These are phyloP conservation scores for Quercus alba DNA, from an alignment of 306 rosid genomes.

Conservation along the genomic window DNA sequence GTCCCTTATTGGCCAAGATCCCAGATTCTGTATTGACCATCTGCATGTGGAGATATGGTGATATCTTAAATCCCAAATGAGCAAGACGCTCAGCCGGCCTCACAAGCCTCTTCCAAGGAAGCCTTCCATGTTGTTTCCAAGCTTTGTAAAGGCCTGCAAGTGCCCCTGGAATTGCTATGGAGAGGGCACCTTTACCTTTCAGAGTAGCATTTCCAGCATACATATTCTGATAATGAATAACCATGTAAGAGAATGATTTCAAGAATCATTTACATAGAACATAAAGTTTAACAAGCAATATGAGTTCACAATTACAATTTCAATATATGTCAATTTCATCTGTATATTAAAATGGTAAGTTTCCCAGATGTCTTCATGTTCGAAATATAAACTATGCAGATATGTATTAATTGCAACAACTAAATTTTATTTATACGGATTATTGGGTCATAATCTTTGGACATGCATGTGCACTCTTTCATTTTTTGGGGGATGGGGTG, in stretches of 20 bases:
- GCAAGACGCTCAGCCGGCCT: slow-evolving; percentile 71
- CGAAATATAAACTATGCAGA: background rate
- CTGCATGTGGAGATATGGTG: slow-evolving; percentile 61
- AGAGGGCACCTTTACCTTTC: slow-evolving; percentile 59
- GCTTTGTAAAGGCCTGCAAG: slow-evolving; percentile 73
- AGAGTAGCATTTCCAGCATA: slow-evolving; percentile 50
- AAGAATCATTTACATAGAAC: background rate
- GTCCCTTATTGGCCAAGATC: slow-evolving; percentile 57
- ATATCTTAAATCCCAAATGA: slow-evolving; percentile 57
- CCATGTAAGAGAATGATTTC: background rate
- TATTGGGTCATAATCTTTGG: background rate
- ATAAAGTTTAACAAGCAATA: background rate
- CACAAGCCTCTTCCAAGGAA: slow-evolving; percentile 74
- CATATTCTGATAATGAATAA: slow-evolving; percentile 52
- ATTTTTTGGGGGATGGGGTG: background rate
- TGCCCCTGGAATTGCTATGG: slow-evolving; percentile 72
- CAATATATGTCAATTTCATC: background rate
- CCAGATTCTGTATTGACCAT: slow-evolving; percentile 45
- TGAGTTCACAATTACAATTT: background rate
- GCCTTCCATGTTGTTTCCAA: slow-evolving; percentile 72
- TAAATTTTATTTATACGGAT: background rate
- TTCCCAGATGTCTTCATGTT: background rate
- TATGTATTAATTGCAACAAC: background rate
- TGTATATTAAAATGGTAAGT: background rate
- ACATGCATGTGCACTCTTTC: background rate